Base-by-base conservation (phyloP, 176 grass and related monocot species). In the Oryza nivara region DNA sequence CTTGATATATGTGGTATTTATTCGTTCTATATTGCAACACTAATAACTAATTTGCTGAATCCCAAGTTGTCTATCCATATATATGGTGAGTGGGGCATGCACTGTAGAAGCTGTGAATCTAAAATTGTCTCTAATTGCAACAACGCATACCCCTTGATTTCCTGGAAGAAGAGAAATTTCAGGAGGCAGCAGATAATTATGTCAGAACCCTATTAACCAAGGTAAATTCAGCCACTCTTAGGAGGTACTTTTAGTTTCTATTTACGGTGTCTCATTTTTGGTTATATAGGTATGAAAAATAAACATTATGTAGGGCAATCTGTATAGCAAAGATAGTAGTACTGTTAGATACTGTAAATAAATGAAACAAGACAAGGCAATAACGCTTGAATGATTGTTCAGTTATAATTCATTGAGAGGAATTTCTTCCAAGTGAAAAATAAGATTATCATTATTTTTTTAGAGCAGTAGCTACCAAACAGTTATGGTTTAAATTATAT, bases 121-220 rank as follows among this genome's bases (percentile, higher is more conserved):
- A 25, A 80, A n/a, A 34, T 72, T 74, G 46, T 87, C 25, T 36
- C 73, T 76, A 28, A 72, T 80, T 85, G 79, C 30, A 43, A 77
- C 93, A 99, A 93, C 86, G 96, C 41, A 99, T 99, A 92, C 96
- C 96, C 35, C 93, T 99, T 84, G 96, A 99, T 92, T 99, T 94
- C 88, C 75, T 99, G 77, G 83, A 96, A 86, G 93, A 86, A 16
- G 91, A 91, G 22, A 91, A 91, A 73, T 99, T 99, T 86, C 81
- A 83, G 80, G 93, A 96, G 52, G 96, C 93, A 41, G 90, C 90
- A 88, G 91, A 99, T 68, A 89, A 84, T 81, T 99, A 99, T 86
- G 86, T 92, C 73, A 92, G 93, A 74, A 93, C 93, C 86, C 84
- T 96, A 45, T 92, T 99, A 86, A 94, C 96, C 40, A 99, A 99